These are phyloP conservation scores for Tetracladium setigerum DNA, from an alignment of 495 filamentous ascomycete genomes.

Conservation along the genomic window DNA sequence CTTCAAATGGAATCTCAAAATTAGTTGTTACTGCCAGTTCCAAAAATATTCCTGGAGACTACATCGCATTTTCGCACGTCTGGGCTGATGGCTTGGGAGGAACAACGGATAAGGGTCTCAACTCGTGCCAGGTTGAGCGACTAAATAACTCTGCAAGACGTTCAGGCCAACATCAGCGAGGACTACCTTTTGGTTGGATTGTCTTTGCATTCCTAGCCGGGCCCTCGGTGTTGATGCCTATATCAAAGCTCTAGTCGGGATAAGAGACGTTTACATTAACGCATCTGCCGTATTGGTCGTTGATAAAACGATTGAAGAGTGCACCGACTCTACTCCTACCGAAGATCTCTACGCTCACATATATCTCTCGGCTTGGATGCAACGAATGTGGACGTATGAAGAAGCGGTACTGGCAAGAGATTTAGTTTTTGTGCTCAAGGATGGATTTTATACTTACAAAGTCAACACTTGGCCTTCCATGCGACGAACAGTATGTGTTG, in stretches of 20 bases:
- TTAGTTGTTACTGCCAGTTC: not conserved
- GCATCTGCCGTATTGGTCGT: not conserved
- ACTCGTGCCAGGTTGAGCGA: not conserved
- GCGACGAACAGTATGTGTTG: not conserved
- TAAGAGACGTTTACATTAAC: constrained; percentile 1
- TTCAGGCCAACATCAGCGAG: not conserved
- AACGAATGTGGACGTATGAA: not conserved
- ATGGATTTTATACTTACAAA: not conserved
- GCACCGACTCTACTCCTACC: not conserved
- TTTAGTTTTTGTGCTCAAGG: not conserved
- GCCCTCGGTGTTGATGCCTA: not conserved
- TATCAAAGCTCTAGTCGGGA: not conserved
- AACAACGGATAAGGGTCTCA: not conserved
- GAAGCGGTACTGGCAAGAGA: not conserved
- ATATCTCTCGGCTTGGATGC: not conserved
- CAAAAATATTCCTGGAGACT: not conserved
- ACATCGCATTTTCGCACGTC: not conserved
- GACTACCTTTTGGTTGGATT: not conserved
- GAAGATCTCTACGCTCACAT: not conserved
- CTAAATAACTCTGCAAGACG: not conserved
- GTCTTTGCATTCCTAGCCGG: not conserved
- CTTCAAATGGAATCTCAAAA: not conserved
- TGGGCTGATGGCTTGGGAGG: not conserved
- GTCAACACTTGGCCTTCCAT: not conserved
- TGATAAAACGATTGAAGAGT: not conserved